A percentile compares a stretch with the other conserved stretches of the same genome.
These are phyloP conservation scores for Stygiomarasmius scandens DNA, from an alignment of 1,284 basidiomycete genomes.

Conservation along the genomic window DNA sequence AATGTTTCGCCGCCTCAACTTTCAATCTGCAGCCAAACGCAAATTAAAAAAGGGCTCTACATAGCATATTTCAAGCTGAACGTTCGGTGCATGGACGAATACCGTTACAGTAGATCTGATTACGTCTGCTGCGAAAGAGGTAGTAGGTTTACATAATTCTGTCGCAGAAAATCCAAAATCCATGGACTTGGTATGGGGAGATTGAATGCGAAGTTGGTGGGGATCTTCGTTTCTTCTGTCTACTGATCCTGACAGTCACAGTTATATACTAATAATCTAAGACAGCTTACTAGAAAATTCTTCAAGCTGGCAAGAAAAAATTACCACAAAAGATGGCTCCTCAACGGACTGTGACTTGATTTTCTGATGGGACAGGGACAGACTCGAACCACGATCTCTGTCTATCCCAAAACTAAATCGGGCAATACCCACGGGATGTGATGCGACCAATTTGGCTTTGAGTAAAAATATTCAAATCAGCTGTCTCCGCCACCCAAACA, in stretches of 20 bases:
- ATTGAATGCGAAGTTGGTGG: conserved; percentile 58
- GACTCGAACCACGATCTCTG: conserved; percentile 53
- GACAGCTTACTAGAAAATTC: conserved; percentile 56
- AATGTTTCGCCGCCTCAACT: too few relatives aligned
- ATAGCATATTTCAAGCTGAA: too few relatives aligned
- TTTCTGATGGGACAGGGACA: conserved; percentile 56
- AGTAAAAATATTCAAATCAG: conserved; percentile 59
- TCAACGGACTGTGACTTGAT: conserved; percentile 55
- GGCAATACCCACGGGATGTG: conserved; percentile 91
- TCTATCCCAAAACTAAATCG: conserved; percentile 68
- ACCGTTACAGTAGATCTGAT: conserved; percentile 75
- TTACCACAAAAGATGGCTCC: conserved; percentile 16
- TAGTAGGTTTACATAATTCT: conserved; percentile 75
- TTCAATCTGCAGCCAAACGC: too few relatives aligned
- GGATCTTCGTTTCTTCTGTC: too few relatives aligned
- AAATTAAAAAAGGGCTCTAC: too few relatives aligned
- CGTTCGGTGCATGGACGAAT: too few relatives aligned
- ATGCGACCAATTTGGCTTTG: conserved; percentile 75
- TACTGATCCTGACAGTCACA: too few relatives aligned
- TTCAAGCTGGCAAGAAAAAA: conserved; percentile 39
- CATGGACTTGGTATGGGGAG: conserved; percentile 20
- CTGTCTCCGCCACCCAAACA: conserved; percentile 67
- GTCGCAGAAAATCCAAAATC: conserved; percentile 36
- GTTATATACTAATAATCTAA: conserved; percentile 38
- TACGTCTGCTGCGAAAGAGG: conserved; percentile 89